Evolutionary conservation across 1,139 yeast species (phyloP).

Genomic region (Yamadazyma taylorii): DNA sequence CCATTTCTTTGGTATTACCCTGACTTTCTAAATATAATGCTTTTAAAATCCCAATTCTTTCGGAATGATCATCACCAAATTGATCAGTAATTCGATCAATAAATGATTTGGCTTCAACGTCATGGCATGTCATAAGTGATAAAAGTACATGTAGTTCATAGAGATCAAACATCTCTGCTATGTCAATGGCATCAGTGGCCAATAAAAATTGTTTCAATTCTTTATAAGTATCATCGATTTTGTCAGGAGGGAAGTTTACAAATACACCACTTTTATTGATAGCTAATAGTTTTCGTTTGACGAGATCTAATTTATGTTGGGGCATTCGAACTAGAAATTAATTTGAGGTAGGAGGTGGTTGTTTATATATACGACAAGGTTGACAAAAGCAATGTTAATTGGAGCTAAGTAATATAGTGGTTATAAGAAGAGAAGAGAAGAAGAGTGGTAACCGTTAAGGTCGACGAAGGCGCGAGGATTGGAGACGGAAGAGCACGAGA

Average conservation of each 20-base stretch:
- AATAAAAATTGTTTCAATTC: slow-evolving; percentile 35
- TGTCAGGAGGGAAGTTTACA: slow-evolving; percentile 35
- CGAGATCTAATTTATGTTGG: background rate
- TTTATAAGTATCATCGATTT: slow-evolving; percentile 29
- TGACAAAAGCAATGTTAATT: too few relatives aligned
- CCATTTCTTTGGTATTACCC: slow-evolving; percentile 37
- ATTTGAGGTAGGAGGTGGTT: too few relatives aligned
- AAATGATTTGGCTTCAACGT: slow-evolving; percentile 65
- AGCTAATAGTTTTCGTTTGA: slow-evolving; percentile 22
- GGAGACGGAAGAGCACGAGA: too few relatives aligned
- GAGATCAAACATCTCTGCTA: slow-evolving; percentile 56
- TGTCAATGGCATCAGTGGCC: slow-evolving; percentile 31
- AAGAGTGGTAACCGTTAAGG: background rate
- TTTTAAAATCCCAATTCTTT: slow-evolving; percentile 56
- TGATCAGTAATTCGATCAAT: slow-evolving; percentile 66
- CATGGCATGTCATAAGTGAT: slow-evolving; percentile 62
- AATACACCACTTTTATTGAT: slow-evolving; percentile 36
- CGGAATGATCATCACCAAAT: slow-evolving; percentile 46
- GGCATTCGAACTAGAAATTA: background rate
- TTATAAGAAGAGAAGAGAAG: too few relatives aligned
- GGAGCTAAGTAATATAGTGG: background rate
- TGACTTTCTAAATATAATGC: slow-evolving; percentile 59
- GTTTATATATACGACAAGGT: too few relatives aligned
- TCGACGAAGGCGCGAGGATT: too few relatives aligned
- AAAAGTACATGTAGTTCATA: slow-evolving; percentile 74